These are phyloP conservation scores for Omphalea diandra DNA, from an alignment of 441 rosid species.

Conservation along the genomic window DNA sequence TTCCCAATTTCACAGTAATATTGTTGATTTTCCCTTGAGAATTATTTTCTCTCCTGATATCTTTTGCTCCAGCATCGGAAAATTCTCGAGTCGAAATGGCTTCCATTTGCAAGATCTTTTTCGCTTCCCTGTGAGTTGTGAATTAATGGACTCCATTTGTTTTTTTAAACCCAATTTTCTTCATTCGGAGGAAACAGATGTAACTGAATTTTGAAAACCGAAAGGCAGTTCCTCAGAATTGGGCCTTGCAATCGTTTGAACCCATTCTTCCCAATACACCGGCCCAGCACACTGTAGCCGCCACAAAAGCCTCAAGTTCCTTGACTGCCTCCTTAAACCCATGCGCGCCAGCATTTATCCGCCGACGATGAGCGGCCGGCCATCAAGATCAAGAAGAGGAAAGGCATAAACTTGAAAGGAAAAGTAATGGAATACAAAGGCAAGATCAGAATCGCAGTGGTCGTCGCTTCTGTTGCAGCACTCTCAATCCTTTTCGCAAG, in stretches of 20 bases:
- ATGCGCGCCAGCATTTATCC: background rate
- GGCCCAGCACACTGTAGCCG: background rate
- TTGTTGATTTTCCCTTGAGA: background rate
- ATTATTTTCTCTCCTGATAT: background rate
- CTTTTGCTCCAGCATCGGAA: background rate
- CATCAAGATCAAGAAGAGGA: too few species aligned
- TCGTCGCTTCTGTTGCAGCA: conserved; percentile 38
- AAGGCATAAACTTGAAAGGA: background rate
- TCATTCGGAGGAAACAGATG: background rate
- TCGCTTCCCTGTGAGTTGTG: conserved; percentile 13
- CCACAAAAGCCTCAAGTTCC: background rate
- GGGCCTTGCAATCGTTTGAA: background rate
- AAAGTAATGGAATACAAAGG: conserved; percentile 31
- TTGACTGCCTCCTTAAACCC: background rate
- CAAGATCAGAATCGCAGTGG: conserved; percentile 42
- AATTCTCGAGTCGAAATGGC: conserved; percentile 3
- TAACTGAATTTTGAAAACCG: conserved; percentile 22
- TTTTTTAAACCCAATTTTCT: too few species aligned
- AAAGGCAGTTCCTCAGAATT: conserved; percentile 11
- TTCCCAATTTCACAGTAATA: background rate
- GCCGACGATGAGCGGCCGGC: too few species aligned
- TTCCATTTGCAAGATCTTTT: conserved; percentile 15
- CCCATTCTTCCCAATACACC: background rate
- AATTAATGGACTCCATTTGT: background rate
- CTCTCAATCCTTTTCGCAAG: conserved; percentile 35